These are phyloP conservation scores for Anethum foeniculum DNA, from an alignment of 140 eudicot species.

Conservation along the genomic window DNA sequence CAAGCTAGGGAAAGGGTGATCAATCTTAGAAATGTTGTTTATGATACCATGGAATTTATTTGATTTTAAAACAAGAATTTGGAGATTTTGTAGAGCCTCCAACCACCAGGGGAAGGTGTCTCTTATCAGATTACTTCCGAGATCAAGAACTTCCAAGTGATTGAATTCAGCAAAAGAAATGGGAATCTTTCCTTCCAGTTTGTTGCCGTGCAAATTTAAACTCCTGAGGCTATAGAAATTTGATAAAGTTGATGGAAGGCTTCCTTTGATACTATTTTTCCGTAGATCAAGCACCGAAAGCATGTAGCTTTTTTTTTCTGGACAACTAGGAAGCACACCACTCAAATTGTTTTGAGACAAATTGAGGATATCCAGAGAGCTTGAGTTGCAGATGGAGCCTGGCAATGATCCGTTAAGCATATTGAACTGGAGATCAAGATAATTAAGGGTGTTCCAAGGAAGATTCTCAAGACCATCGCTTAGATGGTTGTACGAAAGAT, in stretches of 20 bases:
- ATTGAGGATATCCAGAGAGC: background rate
- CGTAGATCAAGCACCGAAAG: background rate
- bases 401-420: background rate
- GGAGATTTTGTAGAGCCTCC: slow-evolving; percentile 24
- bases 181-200: slow-evolving; percentile 33
- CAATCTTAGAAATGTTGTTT: background rate
- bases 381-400: background rate
- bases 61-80: slow-evolving; percentile 29
- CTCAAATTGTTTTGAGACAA: background rate
- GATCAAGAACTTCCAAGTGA: slow-evolving; percentile 26
- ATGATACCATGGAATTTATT: slow-evolving; percentile 29
- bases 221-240: background rate
- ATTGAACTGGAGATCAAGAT: background rate
- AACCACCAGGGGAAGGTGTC: slow-evolving; percentile 23
- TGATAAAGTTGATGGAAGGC: background rate
- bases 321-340: background rate
- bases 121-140: slow-evolving; percentile 28
- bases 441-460: background rate
- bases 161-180: slow-evolving; percentile 17
- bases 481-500: background rate
- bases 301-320: no score
- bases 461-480: background rate
- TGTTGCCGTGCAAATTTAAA: slow-evolving; percentile 22
- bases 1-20: slow-evolving; percentile 14
- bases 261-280: background rate